Percentiles rank a stretch among this genome's conserved stretches.
Evolutionary conservation across 352 stramenopile genomes (phyloP).

Genomic region (Aphanomyces stellatus): DNA sequence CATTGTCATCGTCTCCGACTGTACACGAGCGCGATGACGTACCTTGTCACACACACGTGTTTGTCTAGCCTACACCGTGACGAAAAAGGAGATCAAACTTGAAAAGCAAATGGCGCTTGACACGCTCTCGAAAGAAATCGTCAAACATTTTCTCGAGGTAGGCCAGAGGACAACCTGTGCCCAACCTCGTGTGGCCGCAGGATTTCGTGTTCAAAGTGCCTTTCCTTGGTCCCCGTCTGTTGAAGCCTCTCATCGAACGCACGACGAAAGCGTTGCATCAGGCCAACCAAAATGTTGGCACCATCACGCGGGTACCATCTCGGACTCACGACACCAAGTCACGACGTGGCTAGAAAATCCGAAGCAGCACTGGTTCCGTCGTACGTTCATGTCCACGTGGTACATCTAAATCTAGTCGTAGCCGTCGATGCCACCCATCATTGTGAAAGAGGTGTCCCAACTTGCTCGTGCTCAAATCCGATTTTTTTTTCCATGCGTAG

Average conservation of each 20-base stretch:
- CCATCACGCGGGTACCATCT: not conserved
- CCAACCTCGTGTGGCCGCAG: not conserved
- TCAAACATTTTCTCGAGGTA: constrained; percentile 8
- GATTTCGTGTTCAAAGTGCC: constrained; percentile 8
- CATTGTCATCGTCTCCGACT: constrained; percentile 16
- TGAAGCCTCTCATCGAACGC: constrained; percentile 1
- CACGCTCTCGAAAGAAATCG: constrained; percentile 9
- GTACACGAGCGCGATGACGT: no score
- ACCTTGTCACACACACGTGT: no score
- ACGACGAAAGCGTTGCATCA: not conserved
- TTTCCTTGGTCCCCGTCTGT: not conserved
- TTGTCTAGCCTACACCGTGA: constrained; percentile 17
- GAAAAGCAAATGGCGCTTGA: not conserved
- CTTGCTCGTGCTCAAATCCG: no score
- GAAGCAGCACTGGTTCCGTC: not conserved
- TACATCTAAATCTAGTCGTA: no score
- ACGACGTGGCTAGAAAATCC: not conserved
- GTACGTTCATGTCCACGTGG: no score
- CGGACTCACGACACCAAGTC: no score
- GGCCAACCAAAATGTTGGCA: not conserved
- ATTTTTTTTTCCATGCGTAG: no score
- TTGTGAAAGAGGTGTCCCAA: no score
- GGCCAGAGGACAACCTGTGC: not conserved
- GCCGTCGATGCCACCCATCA: no score
- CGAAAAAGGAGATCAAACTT: constrained; percentile 14